A percentile compares a stretch with the other conserved stretches of the same genome.
phyloP scores from a whole-genome alignment of 2,329 filamentous ascomycete species.

The Verticillium zaregamsianum region DNA sequence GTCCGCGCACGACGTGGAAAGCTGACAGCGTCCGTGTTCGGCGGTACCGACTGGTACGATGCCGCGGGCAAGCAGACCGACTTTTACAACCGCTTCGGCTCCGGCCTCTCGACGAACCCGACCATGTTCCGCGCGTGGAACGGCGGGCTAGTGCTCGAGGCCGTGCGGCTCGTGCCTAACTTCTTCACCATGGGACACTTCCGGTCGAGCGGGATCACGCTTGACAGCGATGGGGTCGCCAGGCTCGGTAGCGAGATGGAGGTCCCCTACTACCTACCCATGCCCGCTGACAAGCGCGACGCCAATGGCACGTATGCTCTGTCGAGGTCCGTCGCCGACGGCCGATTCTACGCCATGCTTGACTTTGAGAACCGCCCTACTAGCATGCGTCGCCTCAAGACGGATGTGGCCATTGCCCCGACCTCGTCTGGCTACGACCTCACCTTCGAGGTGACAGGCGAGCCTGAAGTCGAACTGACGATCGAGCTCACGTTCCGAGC shows the following conservation, averaged over 20 bases:
- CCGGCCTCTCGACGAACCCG: slow-evolving; percentile 15
- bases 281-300: slow-evolving; percentile 10
- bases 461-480: slow-evolving; percentile 14
- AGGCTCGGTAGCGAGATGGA: slow-evolving; percentile 11
- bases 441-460: slow-evolving; percentile 13
- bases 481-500: slow-evolving; percentile 14
- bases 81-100: slow-evolving; percentile 14
- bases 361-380: slow-evolving; percentile 15
- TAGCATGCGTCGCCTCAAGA: slow-evolving; percentile 13
- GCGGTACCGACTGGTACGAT: slow-evolving; percentile 14
- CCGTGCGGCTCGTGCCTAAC: slow-evolving; percentile 12
- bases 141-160: slow-evolving; percentile 11
- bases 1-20: slow-evolving; percentile 13
- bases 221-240: slow-evolving; percentile 3
- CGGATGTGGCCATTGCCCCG: slow-evolving; percentile 9
- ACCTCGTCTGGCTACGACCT: slow-evolving; percentile 12
- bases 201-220: slow-evolving; percentile 11
- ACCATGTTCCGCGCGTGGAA: slow-evolving; percentile 16
- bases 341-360: slow-evolving; percentile 14
- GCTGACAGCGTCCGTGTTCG: slow-evolving; percentile 11
- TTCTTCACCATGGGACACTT: slow-evolving; percentile 18
- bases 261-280: slow-evolving; percentile 15
- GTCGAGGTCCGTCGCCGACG: slow-evolving; percentile 10
- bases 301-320: slow-evolving; percentile 11
- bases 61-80: slow-evolving; percentile 7